Base-by-base conservation (phyloP, 2,329 filamentous ascomycete species). In the Colletotrichum eleusines region DNA sequence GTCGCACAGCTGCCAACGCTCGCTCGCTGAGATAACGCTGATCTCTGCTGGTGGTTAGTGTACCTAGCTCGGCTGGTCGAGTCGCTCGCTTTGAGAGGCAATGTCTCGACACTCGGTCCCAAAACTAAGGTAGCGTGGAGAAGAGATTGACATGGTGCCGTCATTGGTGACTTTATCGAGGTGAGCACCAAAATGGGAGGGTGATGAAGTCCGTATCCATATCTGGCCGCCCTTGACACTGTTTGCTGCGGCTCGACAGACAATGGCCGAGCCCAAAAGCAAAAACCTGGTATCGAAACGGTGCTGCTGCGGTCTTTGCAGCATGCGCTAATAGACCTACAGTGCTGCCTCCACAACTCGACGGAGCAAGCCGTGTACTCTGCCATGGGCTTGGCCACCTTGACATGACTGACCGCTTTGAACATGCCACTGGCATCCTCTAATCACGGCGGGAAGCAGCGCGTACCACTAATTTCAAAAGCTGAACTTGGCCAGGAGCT, bases 1-100 rank as follows among this genome's bases (percentile, higher is more conserved):
- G 20, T 55, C 26, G 63, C 31, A 55, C 46, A 50, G 40, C 50
- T 70, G 63, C 51, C 63, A 62, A 62, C 50, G 42, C 40, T 62
- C 9, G 42, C 48, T 16, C 35, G 35, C 38, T 5, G 35, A 54
- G 20, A 28, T 48, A 54, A 66, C 63, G 62, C 68, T 67, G 67
- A 57, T 46, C 35, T 46, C 33, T 31, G 14, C 18, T 44, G 42
- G 20, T n/a, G 20, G 40, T 42, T 42, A 20, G 16, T 42, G 53
- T 28, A n/a, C 31, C 6, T 28, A 26, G 46, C 59, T 38, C 23
- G 18, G 12, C 14, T 46, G 9, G 38, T 33, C 35, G 62, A 66
- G 38, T 26, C 33, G 55, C 42, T 62, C 48, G 63, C 46, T 35
- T 33, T 33, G 51, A n/a, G 44, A 35, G 63, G 58, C 31, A 66